Evolutionary conservation across 2,329 filamentous ascomycete genomes (phyloP), one percentile per base, ranked within the genome.

Genomic region (Hypomyces perniciosus): DNA sequence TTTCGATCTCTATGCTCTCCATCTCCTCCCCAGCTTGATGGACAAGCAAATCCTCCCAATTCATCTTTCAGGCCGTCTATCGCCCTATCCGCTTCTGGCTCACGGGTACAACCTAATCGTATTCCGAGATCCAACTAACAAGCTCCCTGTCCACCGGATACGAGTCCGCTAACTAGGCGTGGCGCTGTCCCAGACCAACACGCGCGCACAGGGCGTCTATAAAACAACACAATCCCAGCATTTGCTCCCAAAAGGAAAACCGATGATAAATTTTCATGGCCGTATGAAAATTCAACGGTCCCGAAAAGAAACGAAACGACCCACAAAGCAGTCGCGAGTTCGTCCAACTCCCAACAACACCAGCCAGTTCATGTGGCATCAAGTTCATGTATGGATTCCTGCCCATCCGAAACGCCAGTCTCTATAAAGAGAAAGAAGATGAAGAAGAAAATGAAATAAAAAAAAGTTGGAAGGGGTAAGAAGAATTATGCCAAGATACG

Each of bases 331-430:
- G 40, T 46, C 35, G 20, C 20, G 20, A 20, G 20, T 20, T 20
- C 20, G 20, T 20, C 20, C 20, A 20, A 20, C 20, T 20, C 20
- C 20, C 20, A 20, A 44, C 50, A 44, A 33, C 30, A 30, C 44
- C 29, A 26, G 30, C 49, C 4, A 42, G 13, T 20, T 20, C 27
- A 10, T 20, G 10, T 26, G 20, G 35, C 28, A 39, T 35, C 10
- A 35, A 52, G 39, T 48, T 44, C 50, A 30, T 20, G 20, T 20
- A 20, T 20, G 20, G 20, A 20, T 20, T 20, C 20, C 20, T 44
- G 45, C 50, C 50, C 33, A 37, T 50, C 51, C 47, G 26, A 20
- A 53, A 53, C 51, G 46, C 51, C 51, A 43, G 41, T 35, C 41
- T 12, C 31, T 34, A n/a, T 31, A 13, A 35, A 34, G 26, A 28